Evolutionary conservation across 306 rosid species (phyloP), one percentile per base, ranked within the genome.

Genomic region (Macrotyloma uniflorum): DNA sequence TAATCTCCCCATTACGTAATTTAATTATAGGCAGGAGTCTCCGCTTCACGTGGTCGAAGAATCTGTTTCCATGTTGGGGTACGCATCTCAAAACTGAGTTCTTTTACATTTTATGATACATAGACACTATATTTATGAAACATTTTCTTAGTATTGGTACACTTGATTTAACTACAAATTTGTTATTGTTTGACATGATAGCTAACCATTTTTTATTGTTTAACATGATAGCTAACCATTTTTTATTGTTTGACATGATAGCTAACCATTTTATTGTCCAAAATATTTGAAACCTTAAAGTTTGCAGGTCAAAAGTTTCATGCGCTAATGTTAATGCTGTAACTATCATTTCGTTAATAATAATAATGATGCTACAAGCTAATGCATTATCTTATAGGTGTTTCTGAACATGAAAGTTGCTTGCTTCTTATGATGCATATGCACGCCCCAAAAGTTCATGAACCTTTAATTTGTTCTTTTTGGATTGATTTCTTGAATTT

Each of bases 21-120:
- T 9, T 83, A 58, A 0, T 89, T 67, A 77, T 95, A 47, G 98
- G 96, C 26, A 69, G 58, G 4, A 59, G 61, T 28, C 98, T 83
- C 98, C 97, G 24, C 83, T 95, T 23, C 85, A 82, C n/a, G 97
- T 92, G 75, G 58, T 91, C 18, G 90, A 88, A 73, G 95, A 86
- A 72, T 82, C 97, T n/a, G 88, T 79, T 55, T 73, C 76, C 58
- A 83, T 87, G 87, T 61, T 92, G 57, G 98, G 98, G 98, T 94
- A 87, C 70, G 72, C 45, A 76, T 68, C 49, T 12, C 19, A 77
- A 19, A 65, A 26, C 75, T 62, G 45, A 2, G 1, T 1, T 80
- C 63, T 47, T 68, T 12, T 9, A 38, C 43, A 68, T 22, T 61
- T 30, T n/a, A n/a, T n/a, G n/a, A n/a, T n/a, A n/a, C n/a, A n/a